Evolutionary conservation across 2,329 filamentous ascomycete genomes (phyloP), one percentile per base, ranked within the genome.

Genomic region (Ustulina deusta): DNA sequence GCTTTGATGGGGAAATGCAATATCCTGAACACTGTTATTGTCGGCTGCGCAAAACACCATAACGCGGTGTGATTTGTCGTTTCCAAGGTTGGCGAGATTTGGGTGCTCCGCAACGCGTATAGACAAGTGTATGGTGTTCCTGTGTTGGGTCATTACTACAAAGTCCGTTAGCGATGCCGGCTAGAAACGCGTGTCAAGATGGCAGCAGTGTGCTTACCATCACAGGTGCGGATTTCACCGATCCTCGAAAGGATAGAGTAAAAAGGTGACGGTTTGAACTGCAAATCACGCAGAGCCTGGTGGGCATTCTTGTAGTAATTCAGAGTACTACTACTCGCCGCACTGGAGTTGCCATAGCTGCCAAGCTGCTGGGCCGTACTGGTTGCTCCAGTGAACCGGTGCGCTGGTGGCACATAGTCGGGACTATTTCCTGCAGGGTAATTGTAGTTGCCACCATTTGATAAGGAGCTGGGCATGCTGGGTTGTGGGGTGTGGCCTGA

Each of bases 1-100:
- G 36, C 96, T 92, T 80, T 97, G 94, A 74, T 95, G 90, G 1
- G 96, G 96, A 72, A 99, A 99, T 0, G 93, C 83, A 61, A 99
- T 90, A 69, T 98, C 93, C 58, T 93, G 92, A 2, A 83, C 79
- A 17, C 86, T 88, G 15, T 85, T 80, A 17, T 84, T 84, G 63
- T 93, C 91, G 1, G 84, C 83, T 3, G 93, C 90, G 75, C 94
- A 97, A 77, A 97, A 97, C 4, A 97, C 85, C 87, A 97, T 91
- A 48, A 97, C 85, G 57, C 90, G 87, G 74, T 91, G 81, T 13
- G 85, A 85, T n/a, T 85, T 82, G 69, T 95, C 89, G 7, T 79
- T 78, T 29, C 86, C 80, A 56, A 94, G 84, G 52, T 84, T 85
- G 44, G 86, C 80, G 9, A 89, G 83, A 13, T 83, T 78, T 2